Evolutionary conservation across 1,139 yeast genomes (phyloP).

Genomic region (Sugiyamaella grinbergsii): DNA sequence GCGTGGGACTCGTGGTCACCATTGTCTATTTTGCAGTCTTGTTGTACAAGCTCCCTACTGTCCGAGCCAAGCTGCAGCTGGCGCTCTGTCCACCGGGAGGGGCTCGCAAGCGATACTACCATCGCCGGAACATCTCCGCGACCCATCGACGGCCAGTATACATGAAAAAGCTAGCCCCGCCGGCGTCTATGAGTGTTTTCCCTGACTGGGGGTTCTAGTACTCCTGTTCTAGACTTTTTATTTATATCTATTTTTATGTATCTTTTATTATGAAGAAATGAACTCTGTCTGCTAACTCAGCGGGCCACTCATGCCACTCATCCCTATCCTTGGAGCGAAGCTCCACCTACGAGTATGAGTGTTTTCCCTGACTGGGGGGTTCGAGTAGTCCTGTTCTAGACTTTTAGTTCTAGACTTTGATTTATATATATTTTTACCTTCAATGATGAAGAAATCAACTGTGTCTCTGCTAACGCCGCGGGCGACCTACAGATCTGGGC

Average conservation of each 20-base stretch:
- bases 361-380: too few relatives aligned
- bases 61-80: slow-evolving; percentile 4
- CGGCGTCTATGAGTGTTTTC: neutral
- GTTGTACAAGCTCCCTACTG: slow-evolving; percentile 11
- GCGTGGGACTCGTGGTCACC: slow-evolving; percentile 16
- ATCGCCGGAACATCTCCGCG: slow-evolving; percentile 11
- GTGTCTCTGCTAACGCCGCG: too few relatives aligned
- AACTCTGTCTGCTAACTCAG: neutral
- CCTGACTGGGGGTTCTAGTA: slow-evolving; percentile 23
- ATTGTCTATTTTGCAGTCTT: slow-evolving; percentile 20
- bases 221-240: too few relatives aligned
- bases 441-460: too few relatives aligned
- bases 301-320: slow-evolving; percentile 2
- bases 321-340: neutral
- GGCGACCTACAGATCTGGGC: too few relatives aligned
- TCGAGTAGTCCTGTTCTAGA: too few relatives aligned
- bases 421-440: too few relatives aligned
- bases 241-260: slow-evolving; percentile 3
- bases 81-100: slow-evolving; percentile 11
- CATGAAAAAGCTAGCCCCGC: slow-evolving; percentile 1
- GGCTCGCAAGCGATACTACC: slow-evolving; percentile 8
- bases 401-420: too few relatives aligned
- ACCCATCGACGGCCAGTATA: slow-evolving; percentile 11
- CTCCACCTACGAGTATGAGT: too few relatives aligned
- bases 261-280: slow-evolving; percentile 3